Evolutionary conservation across 495 filamentous ascomycete species (phyloP), one percentile per base, ranked within the genome.

Genomic region (Trichoderma asperelloides): DNA sequence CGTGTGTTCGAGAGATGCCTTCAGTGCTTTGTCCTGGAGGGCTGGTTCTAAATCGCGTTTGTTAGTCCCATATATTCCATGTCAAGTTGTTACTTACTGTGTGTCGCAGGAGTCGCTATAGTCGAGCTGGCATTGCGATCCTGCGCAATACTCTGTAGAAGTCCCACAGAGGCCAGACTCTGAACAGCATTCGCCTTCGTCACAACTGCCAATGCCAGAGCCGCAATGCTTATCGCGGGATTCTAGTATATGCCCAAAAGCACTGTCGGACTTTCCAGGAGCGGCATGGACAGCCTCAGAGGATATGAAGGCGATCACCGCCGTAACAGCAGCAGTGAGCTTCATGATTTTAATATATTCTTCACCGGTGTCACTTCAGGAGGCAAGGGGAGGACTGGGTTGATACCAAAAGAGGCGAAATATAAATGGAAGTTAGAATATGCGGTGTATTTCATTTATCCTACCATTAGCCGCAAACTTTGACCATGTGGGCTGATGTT

Each of bases 101-200:
- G 66, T 63, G 23, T 67, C 57, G 55, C 66, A 67, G 40, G 66
- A 4, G 37, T 63, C 33, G 57, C 66, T 67, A 49, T 67, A 67
- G 39, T 27, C 23, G 16, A 69, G 65, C 39, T 49, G 64, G 23
- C 64, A 66, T 21, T 28, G 21, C n/a, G 49, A 30, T 23, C 63
- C 47, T 7, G 60, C 45, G 47, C 65, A 69, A 33, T 60, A 69
- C 1, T 63, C 37, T 30, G 9, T 9, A 15, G 66, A 63, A 21
- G 66, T 67, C 8, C 66, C 66, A 39, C 66, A 67, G 21, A 23
- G 39, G 15, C 67, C 64, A 41, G 18, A 21, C 16, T 16, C 67
- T 0, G 67, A 65, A 40, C 67, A 68, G 25, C 67, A 68, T 27
- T 66, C 28, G 2, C 64, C 63, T 27, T 62, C 5, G 23, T 6